phyloP scores from a whole-genome alignment of 306 rosid genomes.

The Quercus glauca region DNA sequence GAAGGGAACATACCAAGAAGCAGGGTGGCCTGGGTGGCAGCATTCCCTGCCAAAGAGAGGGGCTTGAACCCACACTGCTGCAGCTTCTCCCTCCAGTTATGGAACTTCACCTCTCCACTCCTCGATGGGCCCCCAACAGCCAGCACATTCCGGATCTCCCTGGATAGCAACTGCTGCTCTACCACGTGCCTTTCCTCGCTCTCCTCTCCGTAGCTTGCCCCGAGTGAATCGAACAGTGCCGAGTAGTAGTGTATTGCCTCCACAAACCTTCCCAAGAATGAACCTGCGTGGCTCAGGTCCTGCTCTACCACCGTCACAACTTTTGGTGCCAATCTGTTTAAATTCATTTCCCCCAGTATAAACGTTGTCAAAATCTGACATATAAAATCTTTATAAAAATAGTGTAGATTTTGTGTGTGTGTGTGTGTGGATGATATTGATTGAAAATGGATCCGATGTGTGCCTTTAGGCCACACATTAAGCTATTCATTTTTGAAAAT shows the following conservation, averaged over 20 bases:
- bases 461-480: too few species aligned
- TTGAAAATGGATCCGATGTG: too few species aligned
- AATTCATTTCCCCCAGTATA: background rate
- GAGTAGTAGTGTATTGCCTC: conserved; percentile 99
- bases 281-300: conserved; percentile 86
- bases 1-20: conserved; percentile 95
- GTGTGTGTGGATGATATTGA: too few species aligned
- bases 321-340: conserved; percentile 80
- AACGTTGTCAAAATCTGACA: too few species aligned
- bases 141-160: conserved; percentile 86
- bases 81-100: conserved; percentile 93
- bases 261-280: conserved; percentile 91
- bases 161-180: conserved; percentile 85
- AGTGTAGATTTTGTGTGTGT: too few species aligned
- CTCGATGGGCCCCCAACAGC: conserved; percentile 93
- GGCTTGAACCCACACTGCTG: conserved; percentile 86
- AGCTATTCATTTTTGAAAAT: too few species aligned
- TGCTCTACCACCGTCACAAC: conserved; percentile 99
- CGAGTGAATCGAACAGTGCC: conserved; percentile 87
- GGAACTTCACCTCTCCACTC: conserved; percentile 79
- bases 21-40: conserved; percentile 87
- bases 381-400: too few species aligned
- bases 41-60: conserved; percentile 88
- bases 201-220: conserved; percentile 93
- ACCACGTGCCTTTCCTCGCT: conserved; percentile 96